A percentile compares a stretch with the other conserved stretches of the same genome.
Conservation (phyloP, 768 basidiomycete species). For the Suillus subalutaceus region DNA sequence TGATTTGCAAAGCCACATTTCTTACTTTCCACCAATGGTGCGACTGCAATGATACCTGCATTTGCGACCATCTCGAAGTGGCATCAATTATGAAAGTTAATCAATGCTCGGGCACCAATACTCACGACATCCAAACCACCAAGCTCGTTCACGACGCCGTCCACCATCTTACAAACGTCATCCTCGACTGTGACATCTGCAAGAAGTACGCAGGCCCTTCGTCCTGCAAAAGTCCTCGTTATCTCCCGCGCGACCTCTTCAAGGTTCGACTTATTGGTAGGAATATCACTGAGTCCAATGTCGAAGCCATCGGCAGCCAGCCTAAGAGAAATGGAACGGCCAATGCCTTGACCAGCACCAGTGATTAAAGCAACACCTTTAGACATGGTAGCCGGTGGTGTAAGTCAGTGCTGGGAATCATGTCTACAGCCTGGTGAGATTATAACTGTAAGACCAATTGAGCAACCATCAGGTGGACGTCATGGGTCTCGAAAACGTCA, state of each 20-base stretch:
- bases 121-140: slow-evolving; percentile 55
- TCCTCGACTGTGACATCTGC: slow-evolving; percentile 46
- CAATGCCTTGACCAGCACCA: slow-evolving; percentile 34
- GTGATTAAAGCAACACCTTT: slow-evolving; percentile 39
- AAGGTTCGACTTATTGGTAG: slow-evolving; percentile 20
- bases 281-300: slow-evolving; percentile 34
- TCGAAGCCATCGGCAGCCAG: slow-evolving; percentile 37
- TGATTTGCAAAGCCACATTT: not conserved
- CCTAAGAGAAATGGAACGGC: slow-evolving; percentile 35
- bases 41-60: slow-evolving; percentile 18
- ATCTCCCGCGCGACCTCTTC: slow-evolving; percentile 34
- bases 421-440: not conserved
- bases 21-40: slow-evolving; percentile 19
- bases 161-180: slow-evolving; percentile 45
- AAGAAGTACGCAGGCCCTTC: slow-evolving; percentile 25
- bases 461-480: not conserved
- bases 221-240: slow-evolving; percentile 24
- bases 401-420: not conserved
- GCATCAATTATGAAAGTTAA: too few relatives aligned
- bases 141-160: slow-evolving; percentile 29
- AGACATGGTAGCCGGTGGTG: not conserved
- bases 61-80: slow-evolving; percentile 30
- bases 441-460: not conserved
- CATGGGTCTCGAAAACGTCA: not conserved
- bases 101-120: not conserved